Conservation (phyloP, 2,329 filamentous ascomycete genomes). For the Aspergillaceae sp. region DNA sequence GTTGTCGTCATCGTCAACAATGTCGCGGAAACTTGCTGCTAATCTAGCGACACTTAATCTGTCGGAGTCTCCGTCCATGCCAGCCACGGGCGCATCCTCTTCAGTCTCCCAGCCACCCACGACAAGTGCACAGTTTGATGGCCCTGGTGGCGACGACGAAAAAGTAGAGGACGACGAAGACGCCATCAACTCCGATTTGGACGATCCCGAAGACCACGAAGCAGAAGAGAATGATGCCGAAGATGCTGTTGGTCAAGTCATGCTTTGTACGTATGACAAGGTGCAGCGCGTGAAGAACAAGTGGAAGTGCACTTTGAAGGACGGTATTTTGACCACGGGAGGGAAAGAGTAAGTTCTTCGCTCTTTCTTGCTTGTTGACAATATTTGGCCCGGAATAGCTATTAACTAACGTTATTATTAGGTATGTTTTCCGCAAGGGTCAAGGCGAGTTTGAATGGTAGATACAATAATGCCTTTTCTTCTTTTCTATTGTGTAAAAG, state of each 20-base stretch:
- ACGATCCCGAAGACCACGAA: constrained; percentile 80
- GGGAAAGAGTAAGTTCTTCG: constrained; percentile 65
- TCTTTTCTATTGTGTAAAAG: neutral
- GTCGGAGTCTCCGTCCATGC: constrained; percentile 2
- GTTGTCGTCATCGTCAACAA: constrained; percentile 10
- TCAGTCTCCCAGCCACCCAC: constrained; percentile 7
- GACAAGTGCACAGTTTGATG: constrained; percentile 48
- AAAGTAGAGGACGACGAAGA: constrained; percentile 70
- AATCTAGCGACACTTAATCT: constrained; percentile 13
- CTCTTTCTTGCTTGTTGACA: neutral
- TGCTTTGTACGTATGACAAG: constrained; percentile 99
- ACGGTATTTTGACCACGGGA: constrained; percentile 86
- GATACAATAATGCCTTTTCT: constrained; percentile 8
- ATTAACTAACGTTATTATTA: constrained; percentile 25
- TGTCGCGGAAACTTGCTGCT: constrained; percentile 26
- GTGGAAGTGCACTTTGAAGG: constrained; percentile 98
- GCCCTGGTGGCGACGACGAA: constrained; percentile 41
- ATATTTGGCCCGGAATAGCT: neutral
- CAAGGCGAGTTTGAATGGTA: constrained; percentile 98
- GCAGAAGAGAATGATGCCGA: constrained; percentile 83
- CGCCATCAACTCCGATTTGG: constrained; percentile 95
- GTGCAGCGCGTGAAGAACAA: constrained; percentile 99
- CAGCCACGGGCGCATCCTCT: constrained; percentile 2
- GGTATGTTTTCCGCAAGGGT: constrained; percentile 95
- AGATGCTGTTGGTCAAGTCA: constrained; percentile 75